Evolutionary conservation across 2,329 filamentous ascomycete genomes (phyloP).

Genomic region (Didymella pinodella): DNA sequence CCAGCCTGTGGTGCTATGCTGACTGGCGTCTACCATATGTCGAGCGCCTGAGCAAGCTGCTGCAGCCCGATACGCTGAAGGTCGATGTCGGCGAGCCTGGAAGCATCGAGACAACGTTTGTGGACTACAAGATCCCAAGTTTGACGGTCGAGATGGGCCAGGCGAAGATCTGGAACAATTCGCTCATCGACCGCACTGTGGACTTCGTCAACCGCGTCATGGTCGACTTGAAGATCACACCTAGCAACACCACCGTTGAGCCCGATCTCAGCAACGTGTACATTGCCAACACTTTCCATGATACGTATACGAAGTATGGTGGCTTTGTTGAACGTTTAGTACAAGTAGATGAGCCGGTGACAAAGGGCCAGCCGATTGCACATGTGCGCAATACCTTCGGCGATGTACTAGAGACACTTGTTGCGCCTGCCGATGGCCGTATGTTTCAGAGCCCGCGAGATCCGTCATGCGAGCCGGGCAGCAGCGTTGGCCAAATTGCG

Average conservation of each 20-base stretch:
- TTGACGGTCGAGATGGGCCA: slow-evolving; percentile 52
- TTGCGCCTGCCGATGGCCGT: slow-evolving; percentile 42
- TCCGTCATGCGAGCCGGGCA: slow-evolving; percentile 48
- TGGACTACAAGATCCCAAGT: slow-evolving; percentile 46
- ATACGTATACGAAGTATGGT: slow-evolving; percentile 37
- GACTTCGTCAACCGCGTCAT: slow-evolving; percentile 39
- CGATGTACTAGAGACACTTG: slow-evolving; percentile 48
- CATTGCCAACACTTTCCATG: slow-evolving; percentile 43
- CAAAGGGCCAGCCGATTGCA: slow-evolving; percentile 49
- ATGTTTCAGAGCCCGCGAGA: slow-evolving; percentile 49
- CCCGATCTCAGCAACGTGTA: slow-evolving; percentile 45
- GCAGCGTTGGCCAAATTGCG: slow-evolving; percentile 46
- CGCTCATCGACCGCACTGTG: slow-evolving; percentile 47
- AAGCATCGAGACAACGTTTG: slow-evolving; percentile 51
- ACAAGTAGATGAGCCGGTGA: slow-evolving; percentile 44
- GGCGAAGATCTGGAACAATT: slow-evolving; percentile 50
- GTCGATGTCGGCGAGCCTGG: slow-evolving; percentile 52
- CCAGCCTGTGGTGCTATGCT: slow-evolving; percentile 52
- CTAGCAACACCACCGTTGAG: slow-evolving; percentile 41
- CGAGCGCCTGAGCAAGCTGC: slow-evolving; percentile 50
- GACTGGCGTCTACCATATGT: slow-evolving; percentile 50
- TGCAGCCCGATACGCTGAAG: slow-evolving; percentile 52
- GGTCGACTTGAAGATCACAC: slow-evolving; percentile 32
- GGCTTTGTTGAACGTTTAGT: slow-evolving; percentile 44
- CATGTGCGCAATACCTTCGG: slow-evolving; percentile 49